Evolutionary conservation across 495 filamentous ascomycete species (phyloP), one percentile per base, ranked within the genome.

Genomic region (Neurospora africana): DNA sequence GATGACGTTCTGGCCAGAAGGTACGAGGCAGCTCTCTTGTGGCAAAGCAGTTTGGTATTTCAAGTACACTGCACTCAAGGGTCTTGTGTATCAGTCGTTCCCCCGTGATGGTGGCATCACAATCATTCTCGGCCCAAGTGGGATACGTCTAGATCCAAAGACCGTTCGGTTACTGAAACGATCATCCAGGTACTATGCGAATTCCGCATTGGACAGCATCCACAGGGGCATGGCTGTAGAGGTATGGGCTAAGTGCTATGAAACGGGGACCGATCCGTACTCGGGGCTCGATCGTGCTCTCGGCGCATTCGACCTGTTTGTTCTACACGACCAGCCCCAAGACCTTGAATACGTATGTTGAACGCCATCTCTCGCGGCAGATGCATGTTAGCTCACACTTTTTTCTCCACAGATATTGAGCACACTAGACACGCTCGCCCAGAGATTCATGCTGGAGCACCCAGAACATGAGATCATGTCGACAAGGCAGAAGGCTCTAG

Each of bases 251-350:
- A 87, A 84, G 70, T 83, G 81, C 69, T 82, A 84, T 65, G 53
- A 65, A 17, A 67, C 75, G 74, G 27, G 76, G 70, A 23, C 76
- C 77, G 19, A 44, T 76, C 53, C 76, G 75, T 70, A 67, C 70
- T 30, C 33, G 44, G 75, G 77, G 3, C 85, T 97, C 44, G 94
- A 97, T 78, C 85, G 86, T 65, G 92, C 91, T 7, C 81, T 98
- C 35, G 91, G 88, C 17, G 89, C 90, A 27, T 97, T 94, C 76
- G 95, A 98, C 76, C 86, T 98, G 78, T 98, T 97, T 77, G 87
- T 95, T 41, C 83, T 93, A 13, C 87, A 89, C 72, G 90, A 89
- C 65, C 85, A 86, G 17, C 85, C 88, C 53, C 89, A 90, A 21
- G 92, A 94, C 76, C 78, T 95, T 35, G 86, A 92, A 68, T 90